Evolutionary conservation across 148 eudicot species (phyloP).

Genomic region (Simmondsia chinensis): DNA sequence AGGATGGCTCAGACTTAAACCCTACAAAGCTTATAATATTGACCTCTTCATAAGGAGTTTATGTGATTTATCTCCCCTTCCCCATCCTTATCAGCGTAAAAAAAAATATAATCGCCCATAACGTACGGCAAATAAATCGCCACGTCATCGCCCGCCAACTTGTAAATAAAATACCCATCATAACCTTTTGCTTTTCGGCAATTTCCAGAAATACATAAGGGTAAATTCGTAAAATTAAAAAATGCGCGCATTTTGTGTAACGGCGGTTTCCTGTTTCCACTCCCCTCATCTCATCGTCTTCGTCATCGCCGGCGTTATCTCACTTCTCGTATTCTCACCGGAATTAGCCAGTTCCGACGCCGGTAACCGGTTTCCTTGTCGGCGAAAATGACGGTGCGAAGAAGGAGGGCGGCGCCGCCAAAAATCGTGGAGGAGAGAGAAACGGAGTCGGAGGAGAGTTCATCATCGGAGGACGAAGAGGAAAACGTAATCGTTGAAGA

Average conservation of each 20-base stretch:
- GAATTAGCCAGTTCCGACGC: too few species aligned
- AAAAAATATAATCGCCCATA: too few species aligned
- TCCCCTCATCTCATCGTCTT: too few species aligned
- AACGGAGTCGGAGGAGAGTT: conserved; percentile 50
- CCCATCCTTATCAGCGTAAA: too few species aligned
- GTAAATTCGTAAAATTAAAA: conserved; percentile 11
- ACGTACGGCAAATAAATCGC: conserved; percentile 10
- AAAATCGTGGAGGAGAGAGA: conserved; percentile 56
- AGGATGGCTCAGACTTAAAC: too few species aligned
- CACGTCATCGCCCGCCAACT: conserved; percentile 67
- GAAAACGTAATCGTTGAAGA: conserved; percentile 10
- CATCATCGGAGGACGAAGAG: conserved; percentile 33
- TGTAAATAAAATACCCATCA: background rate
- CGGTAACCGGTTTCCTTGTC: background rate
- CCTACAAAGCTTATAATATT: too few species aligned
- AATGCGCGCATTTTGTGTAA: too few species aligned
- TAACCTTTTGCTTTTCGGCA: conserved; percentile 4
- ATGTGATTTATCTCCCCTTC: too few species aligned
- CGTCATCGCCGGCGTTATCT: too few species aligned
- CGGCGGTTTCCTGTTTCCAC: too few species aligned
- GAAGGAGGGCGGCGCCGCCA: conserved; percentile 33
- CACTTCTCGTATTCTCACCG: background rate
- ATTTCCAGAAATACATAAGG: conserved; percentile 3
- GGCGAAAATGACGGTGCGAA: conserved; percentile 49
- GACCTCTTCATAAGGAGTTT: too few species aligned